Evolutionary conservation across 495 filamentous ascomycete species (phyloP).

Genomic region (Pseudotulostoma volvatum): DNA sequence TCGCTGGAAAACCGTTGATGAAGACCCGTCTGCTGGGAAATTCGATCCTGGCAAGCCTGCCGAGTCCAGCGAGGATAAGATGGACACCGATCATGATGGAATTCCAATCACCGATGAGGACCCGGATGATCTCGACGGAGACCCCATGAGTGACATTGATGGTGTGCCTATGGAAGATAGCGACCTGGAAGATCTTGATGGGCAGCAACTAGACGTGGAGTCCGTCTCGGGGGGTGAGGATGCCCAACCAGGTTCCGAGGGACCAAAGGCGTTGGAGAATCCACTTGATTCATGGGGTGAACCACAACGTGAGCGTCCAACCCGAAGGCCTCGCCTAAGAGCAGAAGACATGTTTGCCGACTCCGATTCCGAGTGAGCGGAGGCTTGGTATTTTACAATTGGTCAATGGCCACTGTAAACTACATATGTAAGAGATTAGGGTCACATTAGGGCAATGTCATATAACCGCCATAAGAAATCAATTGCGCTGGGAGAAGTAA

Average conservation of each 20-base stretch:
- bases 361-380: constrained; percentile 32
- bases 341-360: constrained; percentile 93
- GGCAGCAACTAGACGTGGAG: constrained; percentile 36
- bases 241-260: constrained; percentile 6
- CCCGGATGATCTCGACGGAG: constrained; percentile 18
- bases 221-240: constrained; percentile 20
- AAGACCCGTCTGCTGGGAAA: constrained; percentile 27
- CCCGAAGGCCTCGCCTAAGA: constrained; percentile 47
- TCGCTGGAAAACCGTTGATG: constrained; percentile 59
- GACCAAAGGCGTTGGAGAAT: constrained; percentile 9
- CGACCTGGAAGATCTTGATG: constrained; percentile 34
- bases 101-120: constrained; percentile 13
- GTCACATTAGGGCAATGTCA: too few relatives aligned
- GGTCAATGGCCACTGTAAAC: too few relatives aligned
- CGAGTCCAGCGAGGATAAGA: constrained; percentile 9
- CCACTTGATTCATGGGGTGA: constrained; percentile 11
- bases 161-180: constrained; percentile 42
- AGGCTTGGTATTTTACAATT: too few relatives aligned
- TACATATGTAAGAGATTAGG: too few relatives aligned
- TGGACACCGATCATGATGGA: constrained; percentile 12
- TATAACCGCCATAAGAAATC: too few relatives aligned
- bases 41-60: constrained; percentile 16
- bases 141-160: constrained; percentile 28
- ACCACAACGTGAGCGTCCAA: constrained; percentile 13
- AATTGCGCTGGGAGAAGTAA: too few relatives aligned